Percentiles rank a stretch among this genome's conserved stretches.
These are phyloP conservation scores for Mrakia frigida DNA, from an alignment of 768 basidiomycete genomes.

Conservation along the genomic window DNA sequence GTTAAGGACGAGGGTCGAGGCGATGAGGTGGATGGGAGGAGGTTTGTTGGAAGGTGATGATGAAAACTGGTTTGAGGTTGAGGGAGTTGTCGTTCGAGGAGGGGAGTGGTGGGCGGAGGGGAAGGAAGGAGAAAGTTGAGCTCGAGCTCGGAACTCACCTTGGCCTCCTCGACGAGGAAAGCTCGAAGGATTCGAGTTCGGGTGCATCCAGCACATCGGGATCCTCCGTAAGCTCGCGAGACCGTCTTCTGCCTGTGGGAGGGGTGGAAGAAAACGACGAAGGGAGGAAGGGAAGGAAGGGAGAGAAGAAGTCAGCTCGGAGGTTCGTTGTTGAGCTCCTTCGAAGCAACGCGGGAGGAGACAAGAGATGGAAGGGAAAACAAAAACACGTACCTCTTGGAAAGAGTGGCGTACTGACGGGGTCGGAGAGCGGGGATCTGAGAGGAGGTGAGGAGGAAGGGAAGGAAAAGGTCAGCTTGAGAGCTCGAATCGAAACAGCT, in stretches of 20 bases:
- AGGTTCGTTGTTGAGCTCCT: background rate
- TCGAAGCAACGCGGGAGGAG: background rate
- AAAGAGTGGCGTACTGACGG: constrained; percentile 88
- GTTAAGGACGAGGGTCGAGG: background rate
- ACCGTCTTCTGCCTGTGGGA: constrained; percentile 74
- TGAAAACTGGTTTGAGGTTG: background rate
- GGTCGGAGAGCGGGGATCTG: constrained; percentile 95
- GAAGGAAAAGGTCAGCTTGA: constrained; percentile 7
- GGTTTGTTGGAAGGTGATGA: background rate
- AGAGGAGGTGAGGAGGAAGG: background rate
- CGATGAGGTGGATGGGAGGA: background rate
- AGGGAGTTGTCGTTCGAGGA: background rate
- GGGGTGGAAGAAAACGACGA: background rate
- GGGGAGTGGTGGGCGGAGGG: too few relatives aligned
- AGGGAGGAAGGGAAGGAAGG: background rate
- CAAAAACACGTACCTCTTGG: constrained; percentile 60
- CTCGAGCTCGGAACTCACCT: constrained; percentile 42
- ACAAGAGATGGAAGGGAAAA: background rate
- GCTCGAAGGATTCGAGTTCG: constrained; percentile 80
- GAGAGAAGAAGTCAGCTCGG: background rate
- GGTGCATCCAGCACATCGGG: constrained; percentile 81
- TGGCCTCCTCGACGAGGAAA: constrained; percentile 98
- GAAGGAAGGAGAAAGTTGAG: background rate
- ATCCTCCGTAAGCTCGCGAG: constrained; percentile 92
- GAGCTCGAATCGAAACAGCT: background rate